These are phyloP conservation scores for Niveomyces coronatus DNA, from an alignment of 2,329 filamentous ascomycete genomes.

Conservation along the genomic window DNA sequence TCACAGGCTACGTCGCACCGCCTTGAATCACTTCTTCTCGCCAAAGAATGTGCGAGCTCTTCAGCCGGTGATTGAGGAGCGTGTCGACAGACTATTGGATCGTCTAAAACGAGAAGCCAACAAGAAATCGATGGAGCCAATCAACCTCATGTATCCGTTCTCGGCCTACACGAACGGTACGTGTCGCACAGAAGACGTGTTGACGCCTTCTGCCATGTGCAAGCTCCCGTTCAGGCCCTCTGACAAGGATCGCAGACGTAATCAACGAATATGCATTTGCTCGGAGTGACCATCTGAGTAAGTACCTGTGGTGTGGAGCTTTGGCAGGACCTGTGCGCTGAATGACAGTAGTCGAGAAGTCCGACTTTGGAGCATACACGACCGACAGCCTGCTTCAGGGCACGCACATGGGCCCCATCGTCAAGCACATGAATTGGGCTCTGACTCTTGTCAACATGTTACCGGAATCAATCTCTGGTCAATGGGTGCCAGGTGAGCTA, in stretches of 20 bases:
- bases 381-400: conserved; percentile 26
- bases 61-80: conserved; percentile 26
- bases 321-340: no score
- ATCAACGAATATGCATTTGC: conserved; percentile 32
- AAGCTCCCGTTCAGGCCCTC: no score
- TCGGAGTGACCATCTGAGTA: conserved; percentile 22
- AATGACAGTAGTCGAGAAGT: conserved; percentile 18
- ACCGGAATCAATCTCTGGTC: conserved; percentile 25
- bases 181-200: no score
- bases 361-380: conserved; percentile 25
- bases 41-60: conserved; percentile 27
- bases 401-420: conserved; percentile 26
- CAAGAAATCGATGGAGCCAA: conserved; percentile 16
- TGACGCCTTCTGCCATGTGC: no score
- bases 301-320: conserved; percentile 4
- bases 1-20: conserved; percentile 23
- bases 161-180: conserved; percentile 28
- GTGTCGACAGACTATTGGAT: conserved; percentile 23
- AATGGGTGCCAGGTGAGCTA: conserved; percentile 20
- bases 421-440: conserved; percentile 27
- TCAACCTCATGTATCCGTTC: conserved; percentile 27
- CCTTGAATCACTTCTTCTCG: conserved; percentile 28
- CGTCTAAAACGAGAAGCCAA: conserved; percentile 20
- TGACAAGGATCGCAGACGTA: no score
- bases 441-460: conserved; percentile 25